Evolutionary conservation across 1,284 basidiomycete species (phyloP), one percentile per base, ranked within the genome.

Genomic region (Phlebopus sp.): DNA sequence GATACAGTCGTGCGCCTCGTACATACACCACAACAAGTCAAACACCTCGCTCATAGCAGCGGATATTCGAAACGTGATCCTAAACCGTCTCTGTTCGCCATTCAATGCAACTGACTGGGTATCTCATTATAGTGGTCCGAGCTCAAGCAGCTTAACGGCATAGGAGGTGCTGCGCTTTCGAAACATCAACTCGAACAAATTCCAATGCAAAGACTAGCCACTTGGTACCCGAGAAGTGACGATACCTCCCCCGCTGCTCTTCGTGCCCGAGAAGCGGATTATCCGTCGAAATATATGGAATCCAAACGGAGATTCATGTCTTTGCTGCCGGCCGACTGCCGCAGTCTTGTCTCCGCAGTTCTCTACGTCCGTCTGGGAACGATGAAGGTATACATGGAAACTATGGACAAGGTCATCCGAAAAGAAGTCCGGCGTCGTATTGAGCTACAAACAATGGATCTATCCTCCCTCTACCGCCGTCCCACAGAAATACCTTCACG

Each of bases 1-100:
- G n/a, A 74, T 82, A 19, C 76, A 77, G 50, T 64, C 73, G 1
- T 76, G 73, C 31, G 60, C 72, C 27, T 68, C 67, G 19, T 81
- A 76, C 56, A 74, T 81, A 60, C 68, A 58, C 37, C 59, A 63
- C 35, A 68, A 76, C 49, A 53, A 68, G 4, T 57, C 78, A 54
- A 63, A 65, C 49, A 72, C 73, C 3, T 70, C 68, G 31, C 46
- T 79, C 36, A 62, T 79, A 42, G 72, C 72, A 14, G 64, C 66
- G 6, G 67, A 73, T 35, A 69, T 76, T 44, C 67, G 71, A 34
- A 59, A 61, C 58, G 76, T 75, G 48, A 50, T 61, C 37, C 19
- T 42, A 27, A 37, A n/a, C 18, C 38, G 37, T 21, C 3, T 2
- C 14, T 21, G 41, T 17, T 14, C 18, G 9, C 13, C n/a, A 30